Base-by-base conservation (phyloP, 1,139 yeast species). In the Debaryomyces sp. region DNA sequence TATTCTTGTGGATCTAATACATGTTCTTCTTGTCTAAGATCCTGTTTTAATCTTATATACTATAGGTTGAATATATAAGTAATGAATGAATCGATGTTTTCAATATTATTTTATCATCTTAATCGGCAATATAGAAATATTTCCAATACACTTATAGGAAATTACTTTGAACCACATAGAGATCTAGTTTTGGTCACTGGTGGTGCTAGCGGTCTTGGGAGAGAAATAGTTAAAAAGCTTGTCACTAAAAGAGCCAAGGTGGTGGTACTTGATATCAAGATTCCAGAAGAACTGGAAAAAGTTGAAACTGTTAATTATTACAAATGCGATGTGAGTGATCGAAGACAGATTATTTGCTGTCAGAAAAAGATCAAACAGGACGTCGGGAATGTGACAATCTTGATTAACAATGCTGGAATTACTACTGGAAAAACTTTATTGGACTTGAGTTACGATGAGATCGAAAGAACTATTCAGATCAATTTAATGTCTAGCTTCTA, bases 351-450 rank as follows among this genome's bases (percentile, higher is more conserved):
- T 1, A 52, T 61, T 24, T 61, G 63, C 6, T 53, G 70, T 37
- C 75, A 74, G 26, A 57, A 62, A 5, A 54, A 46, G n/a, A 78
- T 88, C 26, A 60, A 62, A 34, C 62, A 49, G n/a, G 72, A 75
- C 9, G 64, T 84, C 42, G 96, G 96, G 0, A 57, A 62, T 0
- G 85, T 87, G 1, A 80, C 90, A 0, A 75, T 89, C 2, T 68
- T 92, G 12, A 77, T 92, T 44, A 90, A 90, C 65, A 91, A 92
- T 63, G 97, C 97, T 0, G 98, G 89, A 0, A 78, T 89, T 39
- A 75, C 82, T 24, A 73, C 75, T 8, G 91, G 90, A 0, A 80
- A 81, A 50, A 61, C 82, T 0, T 61, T 91, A 3, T 57, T 81
- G 6, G 82, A 84, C 7, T 66, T 85, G 46, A 62, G 77, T 4